Percentiles rank a stretch among this genome's conserved stretches.
These are phyloP conservation scores for Capronia coronata DNA, from an alignment of 2,329 filamentous ascomycete genomes.

Conservation along the genomic window DNA sequence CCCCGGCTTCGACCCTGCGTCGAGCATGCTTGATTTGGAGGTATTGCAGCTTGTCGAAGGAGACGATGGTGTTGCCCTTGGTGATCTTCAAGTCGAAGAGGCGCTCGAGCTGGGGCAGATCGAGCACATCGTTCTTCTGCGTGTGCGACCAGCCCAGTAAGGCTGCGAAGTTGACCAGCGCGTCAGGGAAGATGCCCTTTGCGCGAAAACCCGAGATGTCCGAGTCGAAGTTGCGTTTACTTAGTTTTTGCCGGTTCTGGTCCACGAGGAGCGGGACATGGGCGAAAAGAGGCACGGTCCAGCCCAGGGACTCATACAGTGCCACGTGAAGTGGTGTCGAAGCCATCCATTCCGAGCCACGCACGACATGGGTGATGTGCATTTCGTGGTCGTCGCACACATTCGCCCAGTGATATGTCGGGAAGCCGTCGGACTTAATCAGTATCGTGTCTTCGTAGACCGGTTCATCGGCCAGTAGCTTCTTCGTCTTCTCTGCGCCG, in stretches of 20 bases:
- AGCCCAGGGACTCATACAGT: conserved; percentile 71
- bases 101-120: conserved; percentile 61
- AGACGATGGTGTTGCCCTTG: conserved; percentile 78
- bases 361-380: conserved; percentile 91
- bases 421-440: conserved; percentile 82
- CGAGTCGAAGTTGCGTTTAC: conserved; percentile 71
- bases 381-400: conserved; percentile 94
- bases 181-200: conserved; percentile 55
- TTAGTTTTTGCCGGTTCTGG: conserved; percentile 65
- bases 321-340: conserved; percentile 75
- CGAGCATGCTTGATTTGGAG: conserved; percentile 67
- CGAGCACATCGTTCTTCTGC: conserved; percentile 62
- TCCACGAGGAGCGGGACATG: conserved; percentile 72
- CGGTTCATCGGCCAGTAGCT: conserved; percentile 38
- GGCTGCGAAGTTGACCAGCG: conserved; percentile 73
- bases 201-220: conserved; percentile 54
- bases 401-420: conserved; percentile 95
- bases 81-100: conserved; percentile 83
- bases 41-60: conserved; percentile 70
- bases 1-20: conserved; percentile 42
- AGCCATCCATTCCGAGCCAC: conserved; percentile 91
- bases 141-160: conserved; percentile 76
- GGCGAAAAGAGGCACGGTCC: conserved; percentile 67
- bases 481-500: conserved; percentile 47
- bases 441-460: conserved; percentile 78